Evolutionary conservation across 2,329 filamentous ascomycete genomes (phyloP).

Genomic region (Calycina marina): DNA sequence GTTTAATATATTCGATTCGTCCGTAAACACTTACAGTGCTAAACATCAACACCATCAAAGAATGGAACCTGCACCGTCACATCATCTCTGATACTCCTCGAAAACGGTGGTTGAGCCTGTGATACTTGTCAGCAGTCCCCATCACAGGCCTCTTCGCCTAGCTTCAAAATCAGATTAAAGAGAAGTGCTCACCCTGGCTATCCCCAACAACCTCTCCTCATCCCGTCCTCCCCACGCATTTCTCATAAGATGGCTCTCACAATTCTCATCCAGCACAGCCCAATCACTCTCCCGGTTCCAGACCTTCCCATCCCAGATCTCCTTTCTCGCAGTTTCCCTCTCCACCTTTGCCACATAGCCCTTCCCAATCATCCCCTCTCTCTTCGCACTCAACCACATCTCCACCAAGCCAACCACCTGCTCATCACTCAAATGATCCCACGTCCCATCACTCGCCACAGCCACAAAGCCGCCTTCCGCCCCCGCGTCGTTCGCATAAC

Average conservation of each 20-base stretch:
- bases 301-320: not conserved
- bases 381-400: conserved; percentile 3
- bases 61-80: conserved; percentile 78
- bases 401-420: conserved; percentile 41
- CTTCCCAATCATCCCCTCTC: not conserved
- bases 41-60: too few species aligned
- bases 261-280: conserved; percentile 66
- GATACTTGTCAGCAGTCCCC: too few species aligned
- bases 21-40: too few species aligned
- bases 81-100: conserved; percentile 53
- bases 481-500: conserved; percentile 40
- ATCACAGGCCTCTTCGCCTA: too few species aligned
- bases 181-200: conserved; percentile 59
- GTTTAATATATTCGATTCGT: too few species aligned
- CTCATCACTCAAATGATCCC: conserved; percentile 42
- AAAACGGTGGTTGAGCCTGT: conserved; percentile 57
- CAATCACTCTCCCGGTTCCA: conserved; percentile 40
- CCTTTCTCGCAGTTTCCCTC: too few species aligned
- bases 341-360: too few species aligned
- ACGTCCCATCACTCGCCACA: conserved; percentile 52
- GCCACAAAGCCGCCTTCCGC: conserved; percentile 41
- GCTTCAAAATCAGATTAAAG: too few species aligned
- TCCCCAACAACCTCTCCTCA: conserved; percentile 55
- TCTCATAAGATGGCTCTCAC: conserved; percentile 64
- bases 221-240: conserved; percentile 70